phyloP scores from a whole-genome alignment of 352 stramenopile genomes.

The Pythium vanterpoolii region DNA sequence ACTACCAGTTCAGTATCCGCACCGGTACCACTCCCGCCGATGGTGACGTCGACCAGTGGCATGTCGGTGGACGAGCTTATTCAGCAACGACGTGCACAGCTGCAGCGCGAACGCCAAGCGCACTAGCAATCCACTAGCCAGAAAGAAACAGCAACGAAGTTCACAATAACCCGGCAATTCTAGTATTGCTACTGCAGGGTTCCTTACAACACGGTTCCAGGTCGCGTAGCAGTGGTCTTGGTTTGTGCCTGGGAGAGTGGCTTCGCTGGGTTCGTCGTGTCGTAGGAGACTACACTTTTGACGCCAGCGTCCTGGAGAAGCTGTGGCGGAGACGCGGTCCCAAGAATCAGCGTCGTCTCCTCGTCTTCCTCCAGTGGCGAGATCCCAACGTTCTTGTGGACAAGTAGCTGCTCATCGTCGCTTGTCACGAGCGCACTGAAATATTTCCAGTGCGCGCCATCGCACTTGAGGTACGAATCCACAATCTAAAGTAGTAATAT shows the following conservation, averaged over 20 bases:
- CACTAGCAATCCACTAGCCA: background rate
- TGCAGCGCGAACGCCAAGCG: conserved; percentile 52
- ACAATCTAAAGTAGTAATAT: conserved; percentile 34
- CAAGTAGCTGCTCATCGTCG: conserved; percentile 30
- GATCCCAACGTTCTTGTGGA: background rate
- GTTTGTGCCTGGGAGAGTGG: conserved; percentile 12
- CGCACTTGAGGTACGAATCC: conserved; percentile 60
- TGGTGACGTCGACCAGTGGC: conserved; percentile 10
- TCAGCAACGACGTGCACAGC: conserved; percentile 56
- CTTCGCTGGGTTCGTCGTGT: conserved; percentile 5
- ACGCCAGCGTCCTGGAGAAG: background rate
- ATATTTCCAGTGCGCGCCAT: conserved; percentile 38
- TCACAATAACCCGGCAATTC: no score
- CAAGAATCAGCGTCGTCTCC: conserved; percentile 15
- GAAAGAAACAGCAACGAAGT: no score
- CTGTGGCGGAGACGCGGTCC: background rate
- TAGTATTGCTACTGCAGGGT: no score
- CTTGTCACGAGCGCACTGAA: conserved; percentile 25
- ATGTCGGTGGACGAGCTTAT: conserved; percentile 72
- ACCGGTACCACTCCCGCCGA: background rate
- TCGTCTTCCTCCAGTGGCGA: background rate
- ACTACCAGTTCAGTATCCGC: background rate
- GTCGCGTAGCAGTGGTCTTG: background rate
- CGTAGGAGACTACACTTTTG: conserved; percentile 11
- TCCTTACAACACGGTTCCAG: conserved; percentile 1